phyloP scores from a whole-genome alignment of 164 flowering plant genomes.

The Magnolia sinica region DNA sequence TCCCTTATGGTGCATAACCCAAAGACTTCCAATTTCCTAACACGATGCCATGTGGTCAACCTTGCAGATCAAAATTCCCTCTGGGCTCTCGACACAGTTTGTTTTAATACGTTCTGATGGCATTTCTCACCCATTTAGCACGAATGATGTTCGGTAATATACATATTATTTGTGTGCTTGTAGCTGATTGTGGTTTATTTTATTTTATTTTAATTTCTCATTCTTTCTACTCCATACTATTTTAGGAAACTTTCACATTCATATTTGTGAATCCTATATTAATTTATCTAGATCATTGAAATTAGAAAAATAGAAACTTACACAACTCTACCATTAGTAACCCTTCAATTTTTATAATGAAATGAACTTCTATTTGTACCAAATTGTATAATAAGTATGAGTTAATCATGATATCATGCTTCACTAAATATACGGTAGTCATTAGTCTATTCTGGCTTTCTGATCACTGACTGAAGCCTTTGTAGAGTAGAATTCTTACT shows the following conservation, averaged over 20 bases:
- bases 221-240: background rate
- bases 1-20: no score
- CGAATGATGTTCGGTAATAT: slow-evolving; percentile 65
- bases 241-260: background rate
- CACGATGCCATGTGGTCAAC: background rate
- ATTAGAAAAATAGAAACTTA: no score
- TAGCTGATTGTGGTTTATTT: background rate
- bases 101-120: slow-evolving; percentile 74
- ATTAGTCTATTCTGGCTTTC: no score
- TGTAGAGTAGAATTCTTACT: background rate
- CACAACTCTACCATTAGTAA: no score
- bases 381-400: no score
- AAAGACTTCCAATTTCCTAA: background rate
- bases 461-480: background rate
- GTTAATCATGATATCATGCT: no score
- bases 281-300: no score
- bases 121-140: slow-evolving; percentile 64
- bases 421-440: no score
- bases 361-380: no score
- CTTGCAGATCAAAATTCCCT: slow-evolving; percentile 79
- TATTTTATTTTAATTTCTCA: no score
- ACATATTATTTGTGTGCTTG: background rate
- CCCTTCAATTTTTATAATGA: no score
- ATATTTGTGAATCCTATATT: no score
- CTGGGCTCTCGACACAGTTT: slow-evolving; percentile 77